Percentiles rank a stretch among this genome's conserved stretches.
These are phyloP conservation scores for Sorghum bicolor DNA, from an alignment of 176 grass and related monocot genomes.

Conservation along the genomic window DNA sequence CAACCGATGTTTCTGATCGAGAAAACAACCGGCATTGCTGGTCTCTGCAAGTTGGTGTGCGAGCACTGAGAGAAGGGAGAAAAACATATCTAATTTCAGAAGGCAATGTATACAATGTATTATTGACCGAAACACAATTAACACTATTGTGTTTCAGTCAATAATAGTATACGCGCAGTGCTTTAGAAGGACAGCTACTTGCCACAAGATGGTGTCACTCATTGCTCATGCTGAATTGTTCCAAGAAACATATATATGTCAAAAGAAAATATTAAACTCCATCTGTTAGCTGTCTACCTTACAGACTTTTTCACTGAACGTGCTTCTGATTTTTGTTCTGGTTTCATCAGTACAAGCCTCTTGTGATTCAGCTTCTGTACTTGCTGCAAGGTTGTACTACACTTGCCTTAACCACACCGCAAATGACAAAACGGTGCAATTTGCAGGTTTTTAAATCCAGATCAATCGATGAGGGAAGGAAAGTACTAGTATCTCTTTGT, in stretches of 20 bases:
- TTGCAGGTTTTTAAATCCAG: conserved; percentile 7
- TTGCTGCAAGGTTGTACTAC: conserved; percentile 15
- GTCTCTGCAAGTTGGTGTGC: background rate
- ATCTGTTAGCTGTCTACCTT: background rate
- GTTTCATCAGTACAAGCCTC: conserved; percentile 12
- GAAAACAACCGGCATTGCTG: background rate
- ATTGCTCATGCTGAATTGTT: background rate
- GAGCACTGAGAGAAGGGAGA: background rate
- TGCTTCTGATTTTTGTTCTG: conserved; percentile 2
- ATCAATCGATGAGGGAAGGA: background rate
- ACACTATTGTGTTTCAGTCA: background rate
- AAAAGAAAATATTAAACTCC: background rate
- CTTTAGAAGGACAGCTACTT: background rate
- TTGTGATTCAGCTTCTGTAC: conserved; percentile 3
- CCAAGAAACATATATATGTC: conserved; percentile 6
- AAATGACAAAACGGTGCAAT: conserved; percentile 22
- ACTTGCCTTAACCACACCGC: background rate
- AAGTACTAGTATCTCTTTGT: conserved; percentile 11
- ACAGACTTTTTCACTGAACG: background rate
- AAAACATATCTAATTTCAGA: background rate
- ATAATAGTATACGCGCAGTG: background rate
- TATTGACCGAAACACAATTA: background rate
- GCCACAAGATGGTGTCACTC: background rate
- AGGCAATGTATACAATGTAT: background rate
- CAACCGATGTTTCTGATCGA: conserved; percentile 37